Base-by-base conservation (phyloP, 2,329 filamentous ascomycete genomes). In the Myriangium duriaei region DNA sequence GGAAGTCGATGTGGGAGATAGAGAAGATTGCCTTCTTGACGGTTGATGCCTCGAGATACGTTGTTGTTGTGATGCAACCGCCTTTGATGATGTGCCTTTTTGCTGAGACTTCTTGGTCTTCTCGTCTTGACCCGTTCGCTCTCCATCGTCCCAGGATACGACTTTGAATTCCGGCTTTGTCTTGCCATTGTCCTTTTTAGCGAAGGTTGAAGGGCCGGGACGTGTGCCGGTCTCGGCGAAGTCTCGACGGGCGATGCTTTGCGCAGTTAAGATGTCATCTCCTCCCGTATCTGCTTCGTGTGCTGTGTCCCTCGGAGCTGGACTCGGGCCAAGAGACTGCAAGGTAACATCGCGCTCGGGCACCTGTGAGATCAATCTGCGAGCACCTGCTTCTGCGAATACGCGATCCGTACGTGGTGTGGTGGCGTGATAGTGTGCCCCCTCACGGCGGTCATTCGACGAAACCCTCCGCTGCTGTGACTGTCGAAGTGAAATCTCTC, bases 351-450 rank as follows among this genome's bases (percentile, higher is more conserved):
- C 21, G 7, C 21, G 7, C n/a, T 26, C 21, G 7, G 21, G n/a
- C 7, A 7, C 7, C n/a, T 7, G 21, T n/a, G 21, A 7, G 21
- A 26, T 26, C 7, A 26, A 26, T 26, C 21, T 26, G 21, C 21
- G 36, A 15, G 36, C 36, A 10, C 14, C 36, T 9, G 36, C 36
- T 26, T 39, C 36, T 26, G 36, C 36, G 18, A 39, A 39, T 13
- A 39, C 36, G 13, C 36, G 5, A 7, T 39, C 36, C 16, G 36
- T 32, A 11, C 36, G 12, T 13, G 13, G 30, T 9, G 19, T 19
- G 15, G 12, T 10, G 13, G 36, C 29, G 11, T 30, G 36, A 12
- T 39, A 30, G 16, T 39, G 36, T 24, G n/a, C 36, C n/a, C 36
- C 36, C 17, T 32, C 18, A 10, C 30, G 18, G 11, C 12, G 18